phyloP scores from a whole-genome alignment of 2,329 filamentous ascomycete species.

The Trichoderma endophyticum region DNA sequence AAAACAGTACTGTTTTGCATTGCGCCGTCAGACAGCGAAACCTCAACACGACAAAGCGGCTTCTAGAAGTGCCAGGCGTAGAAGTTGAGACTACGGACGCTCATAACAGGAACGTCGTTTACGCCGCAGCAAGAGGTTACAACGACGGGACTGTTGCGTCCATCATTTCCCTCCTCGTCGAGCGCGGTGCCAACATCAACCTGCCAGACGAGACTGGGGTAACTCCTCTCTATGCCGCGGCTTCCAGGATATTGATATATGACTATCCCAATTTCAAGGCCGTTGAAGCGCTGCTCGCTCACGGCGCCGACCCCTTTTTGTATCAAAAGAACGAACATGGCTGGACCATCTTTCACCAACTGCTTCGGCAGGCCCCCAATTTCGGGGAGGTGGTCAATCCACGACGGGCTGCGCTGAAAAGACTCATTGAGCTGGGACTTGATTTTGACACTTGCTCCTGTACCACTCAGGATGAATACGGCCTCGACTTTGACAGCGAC shows the following conservation, averaged over 20 bases:
- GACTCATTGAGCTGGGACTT: background rate
- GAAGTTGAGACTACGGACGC: background rate
- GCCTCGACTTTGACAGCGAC: background rate
- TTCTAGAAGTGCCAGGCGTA: background rate
- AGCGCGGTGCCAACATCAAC: background rate
- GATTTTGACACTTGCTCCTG: background rate
- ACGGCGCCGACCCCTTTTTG: background rate
- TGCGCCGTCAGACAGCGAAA: background rate
- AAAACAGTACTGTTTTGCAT: background rate
- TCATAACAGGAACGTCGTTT: background rate
- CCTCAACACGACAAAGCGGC: background rate
- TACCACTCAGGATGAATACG: background rate
- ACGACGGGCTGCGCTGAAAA: background rate
- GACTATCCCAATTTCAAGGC: background rate
- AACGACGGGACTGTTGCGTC: background rate
- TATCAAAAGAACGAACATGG: background rate
- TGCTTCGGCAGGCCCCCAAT: background rate
- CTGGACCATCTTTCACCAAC: background rate
- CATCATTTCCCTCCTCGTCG: background rate
- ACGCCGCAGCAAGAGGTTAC: background rate
- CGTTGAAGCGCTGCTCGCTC: background rate
- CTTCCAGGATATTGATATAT: background rate
- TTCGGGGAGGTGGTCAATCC: background rate
- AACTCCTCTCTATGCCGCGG: background rate
- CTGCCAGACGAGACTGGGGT: background rate